Evolutionary conservation across 805 yeast genomes (phyloP), one percentile per base, ranked within the genome.

Genomic region (Candida parachauliodes): DNA sequence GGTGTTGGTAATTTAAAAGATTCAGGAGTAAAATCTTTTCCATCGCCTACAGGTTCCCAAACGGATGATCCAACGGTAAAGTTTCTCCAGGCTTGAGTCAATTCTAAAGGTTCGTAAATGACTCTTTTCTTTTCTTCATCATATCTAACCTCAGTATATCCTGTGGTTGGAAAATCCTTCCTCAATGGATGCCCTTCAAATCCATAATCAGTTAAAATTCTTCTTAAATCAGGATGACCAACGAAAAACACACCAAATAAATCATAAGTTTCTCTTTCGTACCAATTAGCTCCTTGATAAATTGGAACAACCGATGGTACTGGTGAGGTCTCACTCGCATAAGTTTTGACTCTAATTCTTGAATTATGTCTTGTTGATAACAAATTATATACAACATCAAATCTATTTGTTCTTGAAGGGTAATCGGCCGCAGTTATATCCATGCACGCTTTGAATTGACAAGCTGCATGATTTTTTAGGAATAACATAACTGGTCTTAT

Each of bases 21-120:
- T 45, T 81, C 88, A 5, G 95, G 95, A 17, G 91, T 79, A 48
- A 72, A 77, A 59, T 87, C 95, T 44, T 76, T 72, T 53, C 95
- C 95, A 14, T 81, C 83, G 41, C 95, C 95, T 49, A 86, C 91
- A 49, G 83, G 95, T 61, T 87, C 95, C 93, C 95, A 87, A 33
- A 83, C 88, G 22, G 91, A 79, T 8, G 91, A 80, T 32, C 95
- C 95, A 32, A 85, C 94, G 19, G 84, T 70, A 68, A 87, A 87
- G 71, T 85, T 83, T 72, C 95, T 79, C 79, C 87, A 87, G 10
- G 95, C 95, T 68, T 87, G 95, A 22, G 95, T 84, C 59, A 87
- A 73, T 69, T 87, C 95, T 55, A 87, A 73, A 28, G 95, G 95
- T 65, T 85, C 95, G 62, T 87, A 87, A 14, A 87, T 86, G 40